Evolutionary conservation across 345 rosid species (phyloP), one percentile per base, ranked within the genome.

Genomic region (Pseudoturritis turrita): DNA sequence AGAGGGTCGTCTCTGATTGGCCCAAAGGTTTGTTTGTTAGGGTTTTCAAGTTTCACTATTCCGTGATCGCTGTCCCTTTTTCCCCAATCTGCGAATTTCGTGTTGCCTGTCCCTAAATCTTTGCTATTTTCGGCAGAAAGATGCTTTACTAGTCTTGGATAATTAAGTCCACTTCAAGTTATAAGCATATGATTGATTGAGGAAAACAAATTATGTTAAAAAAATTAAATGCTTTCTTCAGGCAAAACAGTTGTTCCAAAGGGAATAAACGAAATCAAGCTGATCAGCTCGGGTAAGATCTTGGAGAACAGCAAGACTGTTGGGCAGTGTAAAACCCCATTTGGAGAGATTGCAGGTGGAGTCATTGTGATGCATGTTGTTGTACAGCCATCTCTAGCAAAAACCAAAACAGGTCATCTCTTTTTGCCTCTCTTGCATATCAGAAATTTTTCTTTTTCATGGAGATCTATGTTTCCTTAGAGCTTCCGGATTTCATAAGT

Each of bases 1-100:
- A 92, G 79, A 78, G 96, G 67, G 84, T 89, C 52, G 91, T 92
- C 67, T 85, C 92, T 33, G 96, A 92, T 83, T 92, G 96, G 96
- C 98, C 98, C 44, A 89, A 84, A 88, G 98, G 96, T 89, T 70
- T 2, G 45, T 54, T 71, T 33, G 10, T 33, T 75, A 10, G 46
- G 45, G 49, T 17, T 57, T 31, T 22, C 4, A 33, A 31, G 39
- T 37, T 31, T 69, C n/a, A 11, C 50, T 63, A 4, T 46, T 36
- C 36, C 50, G 19, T 55, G 71, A 37, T 51, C 35, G 71, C 10
- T 65, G 5, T 21, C 8, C 9, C 15, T 43, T 43, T 62, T 44
- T 14, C 11, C 40, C 14, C 29, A 18, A 18, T 54, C 64, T 54
- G 44, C n/a, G 50, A 50, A 55, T 12, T 23, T 18, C 15, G 7